Conservation (phyloP, 1,139 yeast genomes). For the Martiniozyma asiatica region DNA sequence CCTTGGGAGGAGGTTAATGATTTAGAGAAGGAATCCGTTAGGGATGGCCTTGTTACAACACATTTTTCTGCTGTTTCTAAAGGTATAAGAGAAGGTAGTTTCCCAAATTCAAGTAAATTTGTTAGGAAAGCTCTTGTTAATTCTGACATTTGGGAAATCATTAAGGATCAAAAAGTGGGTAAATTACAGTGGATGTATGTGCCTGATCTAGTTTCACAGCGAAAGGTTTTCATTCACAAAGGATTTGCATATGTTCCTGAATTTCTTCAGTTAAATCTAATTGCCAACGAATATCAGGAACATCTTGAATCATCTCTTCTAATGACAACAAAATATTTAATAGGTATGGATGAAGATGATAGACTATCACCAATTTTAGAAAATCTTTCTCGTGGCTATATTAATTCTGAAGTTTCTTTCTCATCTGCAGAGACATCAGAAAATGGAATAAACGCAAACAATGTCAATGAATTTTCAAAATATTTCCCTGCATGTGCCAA, state of each 20-base stretch:
- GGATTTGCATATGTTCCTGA: constrained; percentile 86
- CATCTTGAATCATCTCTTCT: constrained; percentile 42
- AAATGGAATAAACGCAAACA: constrained; percentile 50
- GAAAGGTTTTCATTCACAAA: constrained; percentile 50
- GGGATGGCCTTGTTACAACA: constrained; percentile 44
- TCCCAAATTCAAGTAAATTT: constrained; percentile 4
- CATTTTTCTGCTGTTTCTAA: constrained; percentile 24
- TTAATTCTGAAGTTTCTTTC: constrained; percentile 36
- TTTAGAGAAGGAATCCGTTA: constrained; percentile 45
- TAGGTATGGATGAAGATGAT: constrained; percentile 86
- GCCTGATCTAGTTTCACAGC: constrained; percentile 55
- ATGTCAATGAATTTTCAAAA: constrained; percentile 42
- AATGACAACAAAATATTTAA: constrained; percentile 65
- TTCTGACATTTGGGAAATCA: constrained; percentile 20
- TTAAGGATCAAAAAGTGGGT: constrained; percentile 52
- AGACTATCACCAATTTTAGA: constrained; percentile 72
- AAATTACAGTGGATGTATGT: constrained; percentile 84
- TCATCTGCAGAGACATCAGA: constrained; percentile 23
- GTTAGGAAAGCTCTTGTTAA: constrained; percentile 6
- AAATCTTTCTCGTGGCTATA: constrained; percentile 67
- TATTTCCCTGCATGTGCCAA: constrained; percentile 82
- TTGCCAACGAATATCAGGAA: constrained; percentile 51
- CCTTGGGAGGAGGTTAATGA: constrained; percentile 61
- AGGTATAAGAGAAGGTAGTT: constrained; percentile 9
- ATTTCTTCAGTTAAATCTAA: constrained; percentile 58